These are phyloP conservation scores for Heliosperma pusillum DNA, from an alignment of 148 eudicot genomes.

Conservation along the genomic window DNA sequence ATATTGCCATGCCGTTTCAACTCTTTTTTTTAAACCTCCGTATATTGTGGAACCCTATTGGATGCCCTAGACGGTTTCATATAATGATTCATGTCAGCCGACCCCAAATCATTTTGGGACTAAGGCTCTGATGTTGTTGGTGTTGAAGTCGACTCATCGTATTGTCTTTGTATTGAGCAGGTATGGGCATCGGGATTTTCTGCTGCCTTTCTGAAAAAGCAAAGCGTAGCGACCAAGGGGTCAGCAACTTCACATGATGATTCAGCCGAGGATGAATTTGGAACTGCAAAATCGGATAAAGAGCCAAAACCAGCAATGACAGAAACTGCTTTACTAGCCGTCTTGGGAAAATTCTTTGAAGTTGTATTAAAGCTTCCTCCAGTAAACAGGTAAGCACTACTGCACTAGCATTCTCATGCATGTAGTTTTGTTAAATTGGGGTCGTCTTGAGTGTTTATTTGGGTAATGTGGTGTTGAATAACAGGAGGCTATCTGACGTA, in stretches of 20 bases:
- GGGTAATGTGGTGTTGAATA: constrained; percentile 16
- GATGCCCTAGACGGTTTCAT: no score
- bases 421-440: neutral
- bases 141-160: neutral
- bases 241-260: constrained; percentile 21
- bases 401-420: neutral
- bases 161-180: constrained; percentile 27
- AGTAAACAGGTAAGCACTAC: constrained; percentile 54
- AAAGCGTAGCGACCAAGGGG: constrained; percentile 76
- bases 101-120: no score
- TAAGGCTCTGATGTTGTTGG: no score
- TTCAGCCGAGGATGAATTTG: constrained; percentile 28
- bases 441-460: neutral
- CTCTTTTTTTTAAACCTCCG: no score
- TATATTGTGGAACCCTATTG: no score
- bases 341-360: constrained; percentile 78
- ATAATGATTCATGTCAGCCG: no score
- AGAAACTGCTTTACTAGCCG: constrained; percentile 71
- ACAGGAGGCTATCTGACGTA: constrained; percentile 87
- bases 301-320: constrained; percentile 70
- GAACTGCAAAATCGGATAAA: constrained; percentile 25
- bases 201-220: constrained; percentile 92
- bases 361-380: constrained; percentile 82
- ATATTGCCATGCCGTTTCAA: no score
- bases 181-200: constrained; percentile 99